phyloP scores from a whole-genome alignment of 768 basidiomycete genomes.

The Tylopilus subfusipes region DNA sequence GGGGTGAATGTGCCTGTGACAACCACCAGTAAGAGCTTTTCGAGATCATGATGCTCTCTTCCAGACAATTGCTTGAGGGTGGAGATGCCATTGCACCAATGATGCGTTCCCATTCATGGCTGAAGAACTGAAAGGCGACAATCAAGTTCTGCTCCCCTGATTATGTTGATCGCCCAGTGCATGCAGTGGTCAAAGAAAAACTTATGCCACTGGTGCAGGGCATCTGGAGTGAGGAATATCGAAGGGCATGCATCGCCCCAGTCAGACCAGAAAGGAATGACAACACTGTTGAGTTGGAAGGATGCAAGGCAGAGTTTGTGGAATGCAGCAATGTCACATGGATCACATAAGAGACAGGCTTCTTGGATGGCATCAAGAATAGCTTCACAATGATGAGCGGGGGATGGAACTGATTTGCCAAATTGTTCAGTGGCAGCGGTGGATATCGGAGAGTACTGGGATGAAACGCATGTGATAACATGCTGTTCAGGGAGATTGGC shows the following conservation, averaged over 20 bases:
- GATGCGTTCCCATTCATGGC: background rate
- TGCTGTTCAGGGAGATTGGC: constrained; percentile 4
- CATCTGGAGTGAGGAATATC: too few species aligned
- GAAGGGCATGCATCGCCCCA: constrained; percentile 22
- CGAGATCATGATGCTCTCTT: constrained; percentile 1
- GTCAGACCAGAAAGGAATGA: constrained; percentile 32
- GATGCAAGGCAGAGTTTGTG: background rate
- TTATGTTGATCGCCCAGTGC: constrained; percentile 1
- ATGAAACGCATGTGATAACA: background rate
- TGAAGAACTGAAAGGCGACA: constrained; percentile 23
- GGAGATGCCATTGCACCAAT: constrained; percentile 6
- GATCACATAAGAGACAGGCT: background rate
- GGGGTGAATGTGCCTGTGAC: constrained; percentile 16
- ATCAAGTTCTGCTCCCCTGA: constrained; percentile 16
- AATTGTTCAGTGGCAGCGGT: background rate
- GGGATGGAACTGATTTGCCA: background rate
- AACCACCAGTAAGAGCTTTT: constrained; percentile 1
- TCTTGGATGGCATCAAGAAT: constrained; percentile 4
- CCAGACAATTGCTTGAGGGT: constrained; percentile 7
- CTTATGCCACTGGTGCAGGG: constrained; percentile 9
- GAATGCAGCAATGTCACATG: background rate
- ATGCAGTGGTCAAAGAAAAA: constrained; percentile 24
- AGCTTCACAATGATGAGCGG: background rate
- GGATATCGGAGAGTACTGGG: background rate
- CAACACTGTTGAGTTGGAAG: background rate